Evolutionary conservation across 2,329 filamentous ascomycete genomes (phyloP).

Genomic region (Xylaria digitata): DNA sequence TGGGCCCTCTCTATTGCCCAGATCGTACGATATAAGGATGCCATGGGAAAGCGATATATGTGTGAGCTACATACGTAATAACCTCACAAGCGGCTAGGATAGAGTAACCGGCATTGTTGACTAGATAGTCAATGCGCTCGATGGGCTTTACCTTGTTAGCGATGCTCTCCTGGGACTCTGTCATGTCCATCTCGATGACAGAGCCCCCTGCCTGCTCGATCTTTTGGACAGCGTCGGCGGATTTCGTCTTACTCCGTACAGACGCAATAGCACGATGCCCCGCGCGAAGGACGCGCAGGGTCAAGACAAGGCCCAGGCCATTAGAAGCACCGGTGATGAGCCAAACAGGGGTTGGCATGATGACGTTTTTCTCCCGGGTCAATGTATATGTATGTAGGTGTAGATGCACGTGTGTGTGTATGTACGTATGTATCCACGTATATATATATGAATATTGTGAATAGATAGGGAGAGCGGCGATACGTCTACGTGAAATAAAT

Average conservation of each 20-base stretch:
- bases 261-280: constrained; percentile 50
- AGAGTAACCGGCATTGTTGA: constrained; percentile 48
- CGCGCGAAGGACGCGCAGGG: constrained; percentile 44
- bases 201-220: constrained; percentile 45
- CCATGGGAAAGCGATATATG: too few species aligned
- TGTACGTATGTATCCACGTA: too few species aligned
- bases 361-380: not conserved
- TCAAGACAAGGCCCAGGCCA: constrained; percentile 48
- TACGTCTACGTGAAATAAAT: too few species aligned
- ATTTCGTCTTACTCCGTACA: constrained; percentile 45
- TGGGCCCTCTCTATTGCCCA: too few species aligned
- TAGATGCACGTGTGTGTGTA: too few species aligned
- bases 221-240: constrained; percentile 42
- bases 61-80: constrained; percentile 31
- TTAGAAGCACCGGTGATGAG: constrained; percentile 52
- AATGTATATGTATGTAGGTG: too few species aligned
- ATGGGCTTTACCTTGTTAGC: constrained; percentile 41
- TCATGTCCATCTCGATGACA: constrained; percentile 48
- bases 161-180: constrained; percentile 45
- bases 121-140: constrained; percentile 45
- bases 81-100: constrained; percentile 42
- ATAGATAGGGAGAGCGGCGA: too few species aligned
- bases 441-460: too few species aligned
- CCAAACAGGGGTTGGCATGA: constrained; percentile 43
- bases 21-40: not conserved